Percentiles rank a stretch among this genome's conserved stretches.
These are phyloP conservation scores for Anthracocystis setariae DNA, from an alignment of 1,284 basidiomycete species.

Conservation along the genomic window DNA sequence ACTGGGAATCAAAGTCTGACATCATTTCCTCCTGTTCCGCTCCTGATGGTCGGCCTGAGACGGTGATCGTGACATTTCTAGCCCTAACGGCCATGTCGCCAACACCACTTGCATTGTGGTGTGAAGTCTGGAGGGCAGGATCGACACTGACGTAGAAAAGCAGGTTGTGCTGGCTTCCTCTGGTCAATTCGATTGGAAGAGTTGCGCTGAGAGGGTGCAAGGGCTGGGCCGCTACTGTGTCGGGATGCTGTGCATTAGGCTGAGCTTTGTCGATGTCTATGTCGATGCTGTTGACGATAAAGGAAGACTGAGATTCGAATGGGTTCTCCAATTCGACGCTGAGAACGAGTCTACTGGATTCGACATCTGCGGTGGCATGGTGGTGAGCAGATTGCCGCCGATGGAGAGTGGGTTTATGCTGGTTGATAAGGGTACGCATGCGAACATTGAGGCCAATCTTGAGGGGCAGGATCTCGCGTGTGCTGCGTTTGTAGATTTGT, in stretches of 20 bases:
- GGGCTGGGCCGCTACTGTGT: slow-evolving; percentile 8
- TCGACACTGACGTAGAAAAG: slow-evolving; percentile 38
- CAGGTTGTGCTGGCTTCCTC: slow-evolving; percentile 41
- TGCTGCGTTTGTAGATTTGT: slow-evolving; percentile 45
- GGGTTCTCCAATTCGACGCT: slow-evolving; percentile 54
- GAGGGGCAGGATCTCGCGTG: slow-evolving; percentile 27
- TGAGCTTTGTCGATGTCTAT: slow-evolving; percentile 20
- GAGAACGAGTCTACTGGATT: slow-evolving; percentile 33
- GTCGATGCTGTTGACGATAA: slow-evolving; percentile 28
- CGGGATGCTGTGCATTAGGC: neutral
- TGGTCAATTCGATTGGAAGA: slow-evolving; percentile 29
- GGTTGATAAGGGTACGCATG: slow-evolving; percentile 49
- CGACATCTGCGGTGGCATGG: slow-evolving; percentile 9
- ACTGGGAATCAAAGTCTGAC: slow-evolving; percentile 43
- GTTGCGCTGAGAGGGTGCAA: slow-evolving; percentile 10
- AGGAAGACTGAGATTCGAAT: slow-evolving; percentile 23
- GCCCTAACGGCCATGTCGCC: slow-evolving; percentile 2
- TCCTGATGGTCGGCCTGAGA: slow-evolving; percentile 22
- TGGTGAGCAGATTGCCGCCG: slow-evolving; percentile 4
- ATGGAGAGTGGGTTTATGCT: slow-evolving; percentile 13
- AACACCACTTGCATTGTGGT: neutral
- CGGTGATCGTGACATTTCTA: slow-evolving; percentile 41
- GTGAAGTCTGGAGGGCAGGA: slow-evolving; percentile 1
- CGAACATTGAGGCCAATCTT: slow-evolving; percentile 47
- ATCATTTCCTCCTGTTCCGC: slow-evolving; percentile 8